Conservation (phyloP, 2,329 filamentous ascomycete genomes). For the Hortaea werneckii region DNA sequence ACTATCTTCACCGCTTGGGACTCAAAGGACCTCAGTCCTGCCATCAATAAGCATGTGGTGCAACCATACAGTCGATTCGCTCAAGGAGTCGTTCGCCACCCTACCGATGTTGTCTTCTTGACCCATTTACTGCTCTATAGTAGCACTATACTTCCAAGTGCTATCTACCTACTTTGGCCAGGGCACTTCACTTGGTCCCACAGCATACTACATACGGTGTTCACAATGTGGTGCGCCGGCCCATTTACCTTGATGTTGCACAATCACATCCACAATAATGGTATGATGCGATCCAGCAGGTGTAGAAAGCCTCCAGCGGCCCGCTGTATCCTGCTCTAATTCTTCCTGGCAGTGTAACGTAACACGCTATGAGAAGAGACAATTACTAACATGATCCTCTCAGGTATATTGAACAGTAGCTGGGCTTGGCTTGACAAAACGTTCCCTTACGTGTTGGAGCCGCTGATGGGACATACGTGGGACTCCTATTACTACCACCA, state of each 20-base stretch:
- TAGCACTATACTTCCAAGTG: slow-evolving; percentile 58
- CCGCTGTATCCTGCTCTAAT: too few relatives aligned
- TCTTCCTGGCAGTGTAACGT: background rate
- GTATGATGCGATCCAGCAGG: slow-evolving; percentile 21
- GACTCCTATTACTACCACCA: slow-evolving; percentile 80
- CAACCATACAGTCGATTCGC: slow-evolving; percentile 51
- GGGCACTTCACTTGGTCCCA: slow-evolving; percentile 58
- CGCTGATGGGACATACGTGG: slow-evolving; percentile 74
- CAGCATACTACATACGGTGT: slow-evolving; percentile 53
- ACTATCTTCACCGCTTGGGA: slow-evolving; percentile 47
- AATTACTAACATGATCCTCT: background rate
- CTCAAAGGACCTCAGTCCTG: slow-evolving; percentile 32
- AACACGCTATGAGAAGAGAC: too few relatives aligned
- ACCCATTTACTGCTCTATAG: slow-evolving; percentile 67
- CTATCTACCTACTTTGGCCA: slow-evolving; percentile 51
- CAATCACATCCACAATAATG: slow-evolving; percentile 71
- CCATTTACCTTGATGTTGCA: slow-evolving; percentile 75
- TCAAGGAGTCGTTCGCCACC: slow-evolving; percentile 48
- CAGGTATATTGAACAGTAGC: slow-evolving; percentile 43
- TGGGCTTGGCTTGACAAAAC: slow-evolving; percentile 48
- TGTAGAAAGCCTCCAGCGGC: background rate
- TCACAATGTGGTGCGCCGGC: slow-evolving; percentile 60
- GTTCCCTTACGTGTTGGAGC: slow-evolving; percentile 66
- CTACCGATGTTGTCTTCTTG: slow-evolving; percentile 67
- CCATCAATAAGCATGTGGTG: slow-evolving; percentile 43